Conservation (phyloP, 257 asterid species). For the Cordia subcordata region DNA sequence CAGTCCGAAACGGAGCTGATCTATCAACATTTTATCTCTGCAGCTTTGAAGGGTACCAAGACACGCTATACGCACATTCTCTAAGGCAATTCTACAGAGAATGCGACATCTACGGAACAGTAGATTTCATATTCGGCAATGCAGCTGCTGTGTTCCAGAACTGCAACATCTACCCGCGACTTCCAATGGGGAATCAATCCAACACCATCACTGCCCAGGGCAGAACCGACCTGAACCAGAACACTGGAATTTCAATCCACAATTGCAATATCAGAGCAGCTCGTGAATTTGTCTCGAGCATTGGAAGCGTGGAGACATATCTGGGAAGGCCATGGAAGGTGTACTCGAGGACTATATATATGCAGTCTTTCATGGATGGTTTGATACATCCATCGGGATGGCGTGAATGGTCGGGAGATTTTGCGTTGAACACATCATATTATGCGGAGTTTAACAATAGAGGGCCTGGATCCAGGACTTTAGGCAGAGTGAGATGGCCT, state of each 20-base stretch:
- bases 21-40: conserved; percentile 68
- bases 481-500: conserved; percentile 64
- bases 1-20: conserved; percentile 68
- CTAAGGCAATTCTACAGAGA: conserved; percentile 68
- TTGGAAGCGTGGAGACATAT: conserved; percentile 26
- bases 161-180: conserved; percentile 59
- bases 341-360: conserved; percentile 54
- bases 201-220: conserved; percentile 80
- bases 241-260: conserved; percentile 70
- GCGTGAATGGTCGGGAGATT: conserved; percentile 61
- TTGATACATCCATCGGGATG: conserved; percentile 49
- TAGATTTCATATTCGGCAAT: conserved; percentile 82
- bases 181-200: conserved; percentile 54
- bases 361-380: conserved; percentile 43
- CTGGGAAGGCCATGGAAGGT: conserved; percentile 85
- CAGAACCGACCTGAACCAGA: conserved; percentile 61
- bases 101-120: conserved; percentile 72
- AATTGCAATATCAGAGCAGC: conserved; percentile 53
- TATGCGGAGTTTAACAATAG: conserved; percentile 56
- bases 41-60: conserved; percentile 82
- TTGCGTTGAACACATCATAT: conserved; percentile 58
- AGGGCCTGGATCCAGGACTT: conserved; percentile 57
- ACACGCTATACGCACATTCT: conserved; percentile 62
- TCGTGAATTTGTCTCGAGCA: conserved; percentile 35
- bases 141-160: conserved; percentile 61